Evolutionary conservation across 2,329 filamentous ascomycete species (phyloP).

Genomic region (Xylaria arbuscula): DNA sequence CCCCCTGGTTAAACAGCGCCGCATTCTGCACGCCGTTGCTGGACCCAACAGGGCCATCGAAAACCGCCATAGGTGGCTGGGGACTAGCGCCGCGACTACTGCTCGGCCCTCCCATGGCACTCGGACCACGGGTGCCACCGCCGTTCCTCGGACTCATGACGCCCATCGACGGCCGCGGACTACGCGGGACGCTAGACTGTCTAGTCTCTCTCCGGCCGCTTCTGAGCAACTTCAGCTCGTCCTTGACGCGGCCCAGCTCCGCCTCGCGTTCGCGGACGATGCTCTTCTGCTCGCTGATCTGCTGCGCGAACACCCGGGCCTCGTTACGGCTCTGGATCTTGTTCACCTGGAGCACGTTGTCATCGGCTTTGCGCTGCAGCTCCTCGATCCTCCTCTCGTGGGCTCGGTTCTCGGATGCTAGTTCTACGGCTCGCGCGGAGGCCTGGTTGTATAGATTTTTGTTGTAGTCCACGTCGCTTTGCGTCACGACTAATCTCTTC

Average conservation of each 20-base stretch:
- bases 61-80: conserved; percentile 29
- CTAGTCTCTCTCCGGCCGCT: conserved; percentile 66
- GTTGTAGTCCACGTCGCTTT: conserved; percentile 66
- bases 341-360: conserved; percentile 61
- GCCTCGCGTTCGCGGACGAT: conserved; percentile 63
- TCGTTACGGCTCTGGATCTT: conserved; percentile 56
- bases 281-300: conserved; percentile 56
- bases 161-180: conserved; percentile 60
- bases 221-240: conserved; percentile 61
- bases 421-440: conserved; percentile 59
- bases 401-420: conserved; percentile 59
- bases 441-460: conserved; percentile 69
- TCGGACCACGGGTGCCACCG: conserved; percentile 44
- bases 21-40: conserved; percentile 52
- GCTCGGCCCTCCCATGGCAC: conserved; percentile 51
- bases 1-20: conserved; percentile 39
- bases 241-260: conserved; percentile 60
- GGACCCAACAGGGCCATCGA: conserved; percentile 15
- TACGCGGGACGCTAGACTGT: conserved; percentile 66
- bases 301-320: conserved; percentile 50
- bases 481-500: conserved; percentile 51
- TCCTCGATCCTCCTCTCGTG: conserved; percentile 57
- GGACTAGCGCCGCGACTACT: conserved; percentile 45
- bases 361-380: conserved; percentile 56
- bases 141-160: conserved; percentile 62